Conservation (phyloP, 176 grass and related monocot species). For the Oryza coarctata region DNA sequence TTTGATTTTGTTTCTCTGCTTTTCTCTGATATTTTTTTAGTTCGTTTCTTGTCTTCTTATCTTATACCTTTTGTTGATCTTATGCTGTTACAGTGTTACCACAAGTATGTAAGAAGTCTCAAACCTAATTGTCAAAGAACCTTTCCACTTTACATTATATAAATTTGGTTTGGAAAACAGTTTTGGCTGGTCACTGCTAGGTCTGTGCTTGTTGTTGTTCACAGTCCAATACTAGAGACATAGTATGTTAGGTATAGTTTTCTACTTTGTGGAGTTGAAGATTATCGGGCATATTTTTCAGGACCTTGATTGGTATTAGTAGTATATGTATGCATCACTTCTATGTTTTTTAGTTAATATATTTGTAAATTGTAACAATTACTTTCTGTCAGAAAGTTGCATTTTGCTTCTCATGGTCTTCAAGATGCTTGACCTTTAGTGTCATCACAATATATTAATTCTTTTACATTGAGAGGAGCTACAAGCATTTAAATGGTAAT, state of each 20-base stretch:
- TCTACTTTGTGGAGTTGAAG: background rate
- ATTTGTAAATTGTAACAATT: slow-evolving; percentile 3
- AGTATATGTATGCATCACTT: background rate
- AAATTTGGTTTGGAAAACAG: background rate
- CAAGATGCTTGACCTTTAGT: slow-evolving; percentile 8
- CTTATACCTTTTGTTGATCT: background rate
- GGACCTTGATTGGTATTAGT: background rate
- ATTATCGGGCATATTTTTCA: background rate
- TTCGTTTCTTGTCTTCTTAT: slow-evolving; percentile 15
- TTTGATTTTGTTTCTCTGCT: slow-evolving; percentile 33
- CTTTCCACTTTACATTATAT: background rate
- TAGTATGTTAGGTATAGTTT: slow-evolving; percentile 14
- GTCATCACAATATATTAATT: background rate
- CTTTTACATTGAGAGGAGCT: background rate
- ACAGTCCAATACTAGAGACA: background rate
- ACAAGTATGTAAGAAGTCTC: background rate
- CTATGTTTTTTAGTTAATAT: background rate
- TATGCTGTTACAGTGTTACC: background rate
- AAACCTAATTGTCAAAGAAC: background rate
- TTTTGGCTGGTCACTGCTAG: background rate
- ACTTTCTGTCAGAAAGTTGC: background rate
- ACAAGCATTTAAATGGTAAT: background rate
- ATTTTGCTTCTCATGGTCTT: background rate
- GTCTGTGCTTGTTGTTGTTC: background rate
- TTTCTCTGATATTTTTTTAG: slow-evolving; percentile 28